phyloP scores from a whole-genome alignment of 345 rosid genomes.

The Barbarea vulgaris region DNA sequence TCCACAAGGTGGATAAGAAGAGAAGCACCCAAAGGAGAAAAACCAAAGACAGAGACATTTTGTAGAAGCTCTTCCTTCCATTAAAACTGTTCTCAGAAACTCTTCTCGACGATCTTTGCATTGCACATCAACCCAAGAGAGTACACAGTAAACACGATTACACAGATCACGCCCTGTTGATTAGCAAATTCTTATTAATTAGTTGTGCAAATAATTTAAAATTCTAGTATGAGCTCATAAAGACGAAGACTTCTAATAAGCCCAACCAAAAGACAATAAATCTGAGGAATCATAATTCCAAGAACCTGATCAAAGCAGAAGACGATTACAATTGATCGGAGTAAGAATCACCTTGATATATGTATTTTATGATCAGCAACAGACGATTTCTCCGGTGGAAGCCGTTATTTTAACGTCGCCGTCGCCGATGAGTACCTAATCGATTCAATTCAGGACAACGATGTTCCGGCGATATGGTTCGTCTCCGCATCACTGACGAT shows the following conservation, averaged over 20 bases:
- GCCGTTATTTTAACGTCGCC: neutral
- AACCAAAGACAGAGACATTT: conserved; percentile 72
- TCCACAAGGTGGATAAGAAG: conserved; percentile 68
- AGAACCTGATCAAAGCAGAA: neutral
- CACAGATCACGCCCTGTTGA: conserved; percentile 12
- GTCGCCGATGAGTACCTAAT: neutral
- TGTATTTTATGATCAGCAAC: neutral
- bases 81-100: conserved; percentile 46
- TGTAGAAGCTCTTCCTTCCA: conserved; percentile 51
- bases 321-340: conserved; percentile 6
- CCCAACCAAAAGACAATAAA: neutral
- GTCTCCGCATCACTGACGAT: conserved; percentile 25
- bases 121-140: conserved; percentile 59
- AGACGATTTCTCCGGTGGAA: neutral
- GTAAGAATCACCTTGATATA: conserved; percentile 9
- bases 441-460: neutral
- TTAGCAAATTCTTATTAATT: conserved; percentile 8
- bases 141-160: neutral
- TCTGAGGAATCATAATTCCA: neutral
- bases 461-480: neutral
- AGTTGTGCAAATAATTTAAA: neutral
- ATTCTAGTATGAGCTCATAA: neutral
- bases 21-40: conserved; percentile 72
- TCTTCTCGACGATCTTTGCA: conserved; percentile 89
- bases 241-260: neutral